Percentiles rank a stretch among this genome's conserved stretches.
These are phyloP conservation scores for Heterobasidion occidentale DNA, from an alignment of 1,284 basidiomycete genomes.

Conservation along the genomic window DNA sequence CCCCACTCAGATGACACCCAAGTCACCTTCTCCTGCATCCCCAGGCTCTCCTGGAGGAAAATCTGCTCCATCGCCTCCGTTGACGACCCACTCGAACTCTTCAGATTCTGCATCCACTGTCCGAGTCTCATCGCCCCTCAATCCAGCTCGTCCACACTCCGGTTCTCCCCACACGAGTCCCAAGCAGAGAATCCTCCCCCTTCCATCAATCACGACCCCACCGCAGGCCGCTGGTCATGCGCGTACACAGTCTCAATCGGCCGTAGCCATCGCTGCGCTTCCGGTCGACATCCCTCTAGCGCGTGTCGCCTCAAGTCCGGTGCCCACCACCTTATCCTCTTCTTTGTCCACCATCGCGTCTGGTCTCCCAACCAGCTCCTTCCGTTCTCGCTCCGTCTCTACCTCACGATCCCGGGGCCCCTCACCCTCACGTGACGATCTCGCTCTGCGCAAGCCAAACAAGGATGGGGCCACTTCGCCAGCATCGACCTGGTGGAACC, in stretches of 20 bases:
- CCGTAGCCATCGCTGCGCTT: neutral
- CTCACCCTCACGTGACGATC: neutral
- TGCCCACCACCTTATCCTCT: conserved; percentile 6
- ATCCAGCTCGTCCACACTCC: neutral
- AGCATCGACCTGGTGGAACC: conserved; percentile 23
- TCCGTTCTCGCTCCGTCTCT: conserved; percentile 9
- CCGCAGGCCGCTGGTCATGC: neutral
- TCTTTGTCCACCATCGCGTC: conserved; percentile 2
- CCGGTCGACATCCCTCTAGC: conserved; percentile 5
- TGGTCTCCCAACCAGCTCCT: neutral
- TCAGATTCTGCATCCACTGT: conserved; percentile 4
- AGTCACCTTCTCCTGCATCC: neutral
- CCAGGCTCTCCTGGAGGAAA: conserved; percentile 4
- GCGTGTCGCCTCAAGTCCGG: conserved; percentile 19
- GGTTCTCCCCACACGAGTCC: conserved; percentile 3
- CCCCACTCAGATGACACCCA: neutral
- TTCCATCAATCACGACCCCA: neutral
- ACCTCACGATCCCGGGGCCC: conserved; percentile 5
- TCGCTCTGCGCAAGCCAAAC: neutral
- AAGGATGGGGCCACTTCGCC: neutral
- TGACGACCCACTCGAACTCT: neutral
- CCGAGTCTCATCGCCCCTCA: conserved; percentile 3
- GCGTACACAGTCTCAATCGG: neutral
- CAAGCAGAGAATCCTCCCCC: neutral
- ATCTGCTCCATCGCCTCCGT: conserved; percentile 1